Evolutionary conservation across 768 basidiomycete genomes (phyloP).

Genomic region (Mycena polygramma): DNA sequence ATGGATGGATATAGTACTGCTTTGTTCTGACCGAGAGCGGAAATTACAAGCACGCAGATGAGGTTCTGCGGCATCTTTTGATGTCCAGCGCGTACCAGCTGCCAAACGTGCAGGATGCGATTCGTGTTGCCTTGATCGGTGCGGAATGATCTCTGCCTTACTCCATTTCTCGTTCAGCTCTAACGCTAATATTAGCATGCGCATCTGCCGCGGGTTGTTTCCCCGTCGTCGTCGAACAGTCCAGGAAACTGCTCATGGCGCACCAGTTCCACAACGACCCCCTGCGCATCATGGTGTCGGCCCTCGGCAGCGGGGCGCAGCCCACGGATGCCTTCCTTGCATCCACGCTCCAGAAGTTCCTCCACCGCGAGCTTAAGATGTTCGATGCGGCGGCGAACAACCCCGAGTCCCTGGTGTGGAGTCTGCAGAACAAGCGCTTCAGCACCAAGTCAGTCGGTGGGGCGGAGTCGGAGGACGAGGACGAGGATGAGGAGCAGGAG

Average conservation of each 20-base stretch:
- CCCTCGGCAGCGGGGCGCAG: constrained; percentile 77
- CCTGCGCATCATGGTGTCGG: constrained; percentile 79
- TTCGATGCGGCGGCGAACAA: constrained; percentile 75
- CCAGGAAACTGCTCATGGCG: constrained; percentile 77
- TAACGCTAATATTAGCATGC: constrained; percentile 66
- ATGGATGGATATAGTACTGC: constrained; percentile 68
- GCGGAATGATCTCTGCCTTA: constrained; percentile 40
- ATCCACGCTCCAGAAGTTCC: constrained; percentile 84
- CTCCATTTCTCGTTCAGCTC: too few relatives aligned
- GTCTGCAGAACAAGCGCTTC: constrained; percentile 65
- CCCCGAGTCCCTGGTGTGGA: constrained; percentile 74
- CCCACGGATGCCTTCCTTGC: constrained; percentile 84
- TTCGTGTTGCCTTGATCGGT: constrained; percentile 87
- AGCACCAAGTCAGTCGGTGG: constrained; percentile 51
- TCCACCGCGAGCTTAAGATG: constrained; percentile 83
- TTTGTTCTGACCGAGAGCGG: constrained; percentile 76
- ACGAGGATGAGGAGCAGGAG: constrained; percentile 46
- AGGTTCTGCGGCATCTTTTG: constrained; percentile 81
- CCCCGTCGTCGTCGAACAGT: constrained; percentile 76
- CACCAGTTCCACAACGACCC: constrained; percentile 93
- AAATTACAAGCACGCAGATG: constrained; percentile 77
- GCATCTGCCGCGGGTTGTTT: constrained; percentile 71
- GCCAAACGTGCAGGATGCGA: constrained; percentile 71
- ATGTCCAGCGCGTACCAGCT: constrained; percentile 81
- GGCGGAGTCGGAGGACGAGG: constrained; percentile 50